Conservation (phyloP, 169 alveolate genomes). For the Babesia divergens region DNA sequence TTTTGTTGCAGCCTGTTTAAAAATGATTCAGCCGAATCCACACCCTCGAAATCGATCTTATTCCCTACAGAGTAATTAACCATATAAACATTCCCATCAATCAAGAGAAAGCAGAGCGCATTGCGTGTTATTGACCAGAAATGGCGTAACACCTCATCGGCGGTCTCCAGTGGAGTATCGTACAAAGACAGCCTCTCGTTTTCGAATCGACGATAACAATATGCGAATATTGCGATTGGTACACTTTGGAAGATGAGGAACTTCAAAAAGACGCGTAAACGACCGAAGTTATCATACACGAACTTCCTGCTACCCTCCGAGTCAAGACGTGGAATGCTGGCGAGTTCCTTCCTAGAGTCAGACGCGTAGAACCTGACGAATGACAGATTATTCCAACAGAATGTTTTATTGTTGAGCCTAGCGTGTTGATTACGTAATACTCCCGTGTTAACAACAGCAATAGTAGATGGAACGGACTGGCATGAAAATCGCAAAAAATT, state of each 20-base stretch:
- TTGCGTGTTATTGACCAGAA: conserved; percentile 3
- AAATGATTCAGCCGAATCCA: conserved; percentile 10
- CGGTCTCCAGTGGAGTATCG: conserved; percentile 4
- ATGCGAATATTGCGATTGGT: conserved; percentile 27
- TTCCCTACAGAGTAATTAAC: conserved; percentile 23
- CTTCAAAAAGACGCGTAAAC: conserved; percentile 37
- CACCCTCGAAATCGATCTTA: background rate
- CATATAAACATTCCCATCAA: background rate
- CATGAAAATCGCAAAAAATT: conserved; percentile 11
- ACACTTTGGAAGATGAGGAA: conserved; percentile 36
- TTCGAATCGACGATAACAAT: conserved; percentile 21
- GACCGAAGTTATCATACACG: conserved; percentile 36
- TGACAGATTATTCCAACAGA: background rate
- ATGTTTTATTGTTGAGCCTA: background rate
- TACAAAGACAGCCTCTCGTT: conserved; percentile 1
- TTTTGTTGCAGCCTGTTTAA: background rate
- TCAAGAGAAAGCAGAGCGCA: conserved; percentile 8
- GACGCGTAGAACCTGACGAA: background rate
- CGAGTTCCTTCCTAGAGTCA: background rate
- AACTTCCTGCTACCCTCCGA: conserved; percentile 9
- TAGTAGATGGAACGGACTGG: background rate
- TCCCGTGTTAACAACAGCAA: background rate
- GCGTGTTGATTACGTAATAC: background rate
- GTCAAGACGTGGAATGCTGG: conserved; percentile 2
- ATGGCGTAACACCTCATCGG: conserved; percentile 24